These are phyloP conservation scores for Boletus rubropictus DNA, from an alignment of 768 basidiomycete genomes.

Conservation along the genomic window DNA sequence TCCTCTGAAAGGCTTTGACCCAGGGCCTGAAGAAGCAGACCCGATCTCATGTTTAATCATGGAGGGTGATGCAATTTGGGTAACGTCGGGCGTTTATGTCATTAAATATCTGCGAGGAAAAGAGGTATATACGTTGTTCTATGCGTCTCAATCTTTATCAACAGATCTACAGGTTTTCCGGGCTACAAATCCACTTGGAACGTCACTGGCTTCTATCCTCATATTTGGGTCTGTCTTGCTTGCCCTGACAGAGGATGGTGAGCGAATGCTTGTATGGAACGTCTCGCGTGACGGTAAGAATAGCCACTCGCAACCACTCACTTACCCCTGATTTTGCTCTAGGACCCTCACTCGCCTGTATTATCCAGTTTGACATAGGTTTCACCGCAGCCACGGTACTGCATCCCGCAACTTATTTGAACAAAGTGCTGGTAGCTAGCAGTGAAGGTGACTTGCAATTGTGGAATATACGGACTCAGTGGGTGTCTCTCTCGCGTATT, in stretches of 20 bases:
- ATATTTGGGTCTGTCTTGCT: conserved; percentile 81
- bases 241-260: conserved; percentile 73
- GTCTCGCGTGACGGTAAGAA: conserved; percentile 50
- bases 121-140: conserved; percentile 47
- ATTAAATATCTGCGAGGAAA: conserved; percentile 86
- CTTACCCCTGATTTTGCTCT: conserved; percentile 11
- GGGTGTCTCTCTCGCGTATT: conserved; percentile 21
- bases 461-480: conserved; percentile 92
- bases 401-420: conserved; percentile 94
- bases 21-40: conserved; percentile 78
- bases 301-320: neutral
- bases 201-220: conserved; percentile 54
- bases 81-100: conserved; percentile 57
- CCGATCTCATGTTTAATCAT: conserved; percentile 72
- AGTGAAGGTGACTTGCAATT: conserved; percentile 77
- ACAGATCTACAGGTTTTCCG: conserved; percentile 40
- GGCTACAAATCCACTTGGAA: conserved; percentile 59
- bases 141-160: neutral
- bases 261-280: conserved; percentile 75
- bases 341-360: conserved; percentile 35
- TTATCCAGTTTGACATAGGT: conserved; percentile 71
- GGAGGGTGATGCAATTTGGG: conserved; percentile 86
- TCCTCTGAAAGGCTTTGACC: conserved; percentile 2
- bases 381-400: conserved; percentile 84
- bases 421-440: conserved; percentile 87